phyloP scores from a whole-genome alignment of 768 basidiomycete species.

The Leccinum variicolor region DNA sequence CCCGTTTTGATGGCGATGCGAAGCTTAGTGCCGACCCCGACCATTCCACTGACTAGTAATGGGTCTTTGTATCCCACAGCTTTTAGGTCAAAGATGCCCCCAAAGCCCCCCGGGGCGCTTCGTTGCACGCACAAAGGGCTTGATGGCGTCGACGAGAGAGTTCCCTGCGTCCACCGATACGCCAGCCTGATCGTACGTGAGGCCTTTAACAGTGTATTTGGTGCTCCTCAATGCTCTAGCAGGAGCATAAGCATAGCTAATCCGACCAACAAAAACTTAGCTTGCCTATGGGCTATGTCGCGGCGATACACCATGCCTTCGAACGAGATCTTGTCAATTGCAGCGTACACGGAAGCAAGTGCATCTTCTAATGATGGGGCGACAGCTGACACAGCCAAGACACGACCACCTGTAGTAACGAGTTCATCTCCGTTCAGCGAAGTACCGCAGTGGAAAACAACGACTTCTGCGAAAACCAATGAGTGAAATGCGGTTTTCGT shows the following conservation, averaged over 20 bases:
- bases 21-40: constrained; percentile 97
- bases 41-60: constrained; percentile 91
- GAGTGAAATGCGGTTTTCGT: constrained; percentile 6
- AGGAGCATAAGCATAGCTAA: constrained; percentile 6
- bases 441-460: constrained; percentile 94
- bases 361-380: constrained; percentile 75
- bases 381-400: constrained; percentile 81
- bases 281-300: constrained; percentile 88
- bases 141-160: constrained; percentile 88
- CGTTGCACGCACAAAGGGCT: constrained; percentile 88
- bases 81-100: constrained; percentile 93
- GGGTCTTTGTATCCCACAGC: constrained; percentile 87
- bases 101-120: constrained; percentile 91
- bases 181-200: constrained; percentile 94
- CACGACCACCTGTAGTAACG: constrained; percentile 89
- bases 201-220: constrained; percentile 33
- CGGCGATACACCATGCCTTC: constrained; percentile 86
- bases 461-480: constrained; percentile 52
- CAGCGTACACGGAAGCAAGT: constrained; percentile 74
- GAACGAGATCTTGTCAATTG: constrained; percentile 75
- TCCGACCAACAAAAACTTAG: not conserved
- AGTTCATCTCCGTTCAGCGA: constrained; percentile 46
- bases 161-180: constrained; percentile 98
- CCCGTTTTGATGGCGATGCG: constrained; percentile 86
- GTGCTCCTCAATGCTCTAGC: constrained; percentile 53